Conservation (phyloP, 768 basidiomycete species). For the Gautieria morchelliformis region DNA sequence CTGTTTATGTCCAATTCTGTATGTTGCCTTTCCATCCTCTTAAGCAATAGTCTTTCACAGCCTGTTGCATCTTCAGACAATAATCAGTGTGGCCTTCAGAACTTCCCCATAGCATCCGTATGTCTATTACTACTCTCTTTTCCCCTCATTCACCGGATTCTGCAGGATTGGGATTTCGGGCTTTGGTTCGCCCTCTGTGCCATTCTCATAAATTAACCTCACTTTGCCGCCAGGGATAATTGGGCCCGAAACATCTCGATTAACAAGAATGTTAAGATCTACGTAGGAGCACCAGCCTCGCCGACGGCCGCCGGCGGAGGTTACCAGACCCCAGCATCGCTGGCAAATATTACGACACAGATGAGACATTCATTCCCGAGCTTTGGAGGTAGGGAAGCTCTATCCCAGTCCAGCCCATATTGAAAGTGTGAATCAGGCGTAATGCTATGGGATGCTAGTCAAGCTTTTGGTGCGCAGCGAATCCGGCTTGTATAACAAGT, state of each 20-base stretch:
- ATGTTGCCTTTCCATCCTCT: slow-evolving; percentile 12
- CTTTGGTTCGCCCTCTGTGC: slow-evolving; percentile 17
- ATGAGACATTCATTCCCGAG: slow-evolving; percentile 52
- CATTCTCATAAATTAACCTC: not conserved
- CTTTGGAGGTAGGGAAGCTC: slow-evolving; percentile 37
- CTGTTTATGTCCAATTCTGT: slow-evolving; percentile 64
- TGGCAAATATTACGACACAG: slow-evolving; percentile 36
- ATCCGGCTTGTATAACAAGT: not conserved
- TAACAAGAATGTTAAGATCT: slow-evolving; percentile 54
- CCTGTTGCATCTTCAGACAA: slow-evolving; percentile 31
- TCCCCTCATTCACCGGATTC: slow-evolving; percentile 4
- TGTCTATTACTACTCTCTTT: slow-evolving; percentile 15
- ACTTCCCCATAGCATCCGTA: slow-evolving; percentile 47
- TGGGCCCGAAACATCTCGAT: slow-evolving; percentile 53
- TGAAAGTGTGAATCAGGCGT: slow-evolving; percentile 18
- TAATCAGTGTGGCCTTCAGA: slow-evolving; percentile 49
- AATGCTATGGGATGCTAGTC: slow-evolving; percentile 39
- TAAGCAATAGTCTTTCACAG: not conserved
- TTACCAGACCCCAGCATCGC: slow-evolving; percentile 40
- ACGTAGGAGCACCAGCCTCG: slow-evolving; percentile 56
- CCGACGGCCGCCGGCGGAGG: slow-evolving; percentile 47
- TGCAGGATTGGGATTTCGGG: slow-evolving; percentile 39
- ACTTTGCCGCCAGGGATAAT: slow-evolving; percentile 37
- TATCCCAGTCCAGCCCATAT: not conserved
- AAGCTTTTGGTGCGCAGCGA: slow-evolving; percentile 29